Percentiles rank a stretch among this genome's conserved stretches.
phyloP scores from a whole-genome alignment of 495 filamentous ascomycete species.

The Neurospora tetrasperma region DNA sequence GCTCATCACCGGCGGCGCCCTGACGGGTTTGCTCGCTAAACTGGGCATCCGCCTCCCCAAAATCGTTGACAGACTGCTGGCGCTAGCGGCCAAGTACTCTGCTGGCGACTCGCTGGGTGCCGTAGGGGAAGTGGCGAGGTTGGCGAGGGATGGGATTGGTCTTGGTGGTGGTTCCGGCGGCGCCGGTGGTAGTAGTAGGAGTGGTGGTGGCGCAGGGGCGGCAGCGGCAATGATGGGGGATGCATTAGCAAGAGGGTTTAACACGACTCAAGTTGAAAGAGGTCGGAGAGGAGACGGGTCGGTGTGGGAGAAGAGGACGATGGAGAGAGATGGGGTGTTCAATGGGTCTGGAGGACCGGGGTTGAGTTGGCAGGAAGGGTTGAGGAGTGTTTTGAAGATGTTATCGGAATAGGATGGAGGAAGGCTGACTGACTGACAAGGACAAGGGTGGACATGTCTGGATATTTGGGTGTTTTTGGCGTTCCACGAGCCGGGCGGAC shows the following conservation, averaged over 20 bases:
- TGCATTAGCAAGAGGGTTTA: constrained; percentile 18
- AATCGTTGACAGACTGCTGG: constrained; percentile 43
- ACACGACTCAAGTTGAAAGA: not conserved
- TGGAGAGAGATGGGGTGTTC: constrained; percentile 22
- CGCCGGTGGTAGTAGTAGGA: constrained; percentile 1
- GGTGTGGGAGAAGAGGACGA: constrained; percentile 27
- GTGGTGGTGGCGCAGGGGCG: constrained; percentile 10
- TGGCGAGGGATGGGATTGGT: constrained; percentile 26
- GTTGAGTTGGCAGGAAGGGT: constrained; percentile 34
- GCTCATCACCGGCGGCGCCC: constrained; percentile 67
- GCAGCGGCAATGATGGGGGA: constrained; percentile 13
- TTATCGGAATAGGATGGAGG: constrained; percentile 36
- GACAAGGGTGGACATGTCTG: not conserved
- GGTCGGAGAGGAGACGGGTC: not conserved
- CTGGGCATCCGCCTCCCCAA: constrained; percentile 67
- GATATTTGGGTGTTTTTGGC: not conserved
- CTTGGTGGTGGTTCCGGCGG: constrained; percentile 1
- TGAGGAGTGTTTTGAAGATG: constrained; percentile 55
- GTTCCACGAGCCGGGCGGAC: not conserved
- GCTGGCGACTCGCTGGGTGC: constrained; percentile 42
- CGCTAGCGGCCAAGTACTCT: constrained; percentile 43
- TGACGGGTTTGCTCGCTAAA: constrained; percentile 59
- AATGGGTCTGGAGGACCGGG: constrained; percentile 14
- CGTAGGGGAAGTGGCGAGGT: constrained; percentile 38
- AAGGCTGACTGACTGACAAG: not conserved